Percentiles rank a stretch among this genome's conserved stretches.
Conservation (phyloP, 192 early-diverging fungal genomes). For the Podochytrium sp. region DNA sequence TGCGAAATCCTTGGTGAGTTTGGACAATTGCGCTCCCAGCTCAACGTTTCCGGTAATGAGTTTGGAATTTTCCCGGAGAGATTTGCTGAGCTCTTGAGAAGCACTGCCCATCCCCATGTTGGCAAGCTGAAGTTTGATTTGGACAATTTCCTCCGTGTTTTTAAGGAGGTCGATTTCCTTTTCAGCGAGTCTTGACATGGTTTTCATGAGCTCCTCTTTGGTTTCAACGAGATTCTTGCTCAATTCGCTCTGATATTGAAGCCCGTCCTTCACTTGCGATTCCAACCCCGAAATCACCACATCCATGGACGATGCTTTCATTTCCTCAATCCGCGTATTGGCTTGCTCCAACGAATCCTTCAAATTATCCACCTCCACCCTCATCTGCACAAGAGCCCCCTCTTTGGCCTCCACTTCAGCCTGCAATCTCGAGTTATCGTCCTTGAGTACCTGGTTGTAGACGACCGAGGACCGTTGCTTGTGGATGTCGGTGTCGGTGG, state of each 20-base stretch:
- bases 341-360: neutral
- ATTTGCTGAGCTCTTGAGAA: neutral
- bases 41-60: constrained; percentile 23
- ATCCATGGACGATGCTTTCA: neutral
- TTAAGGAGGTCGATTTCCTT: neutral
- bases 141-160: neutral
- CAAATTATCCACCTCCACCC: constrained; percentile 8
- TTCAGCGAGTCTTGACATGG: constrained; percentile 5
- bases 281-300: neutral
- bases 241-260: neutral
- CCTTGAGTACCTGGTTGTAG: neutral
- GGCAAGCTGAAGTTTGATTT: neutral
- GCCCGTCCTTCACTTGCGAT: neutral
- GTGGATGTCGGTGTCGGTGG: neutral
- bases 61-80: constrained; percentile 19
- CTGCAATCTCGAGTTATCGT: neutral
- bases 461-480: neutral
- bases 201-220: constrained; percentile 19
- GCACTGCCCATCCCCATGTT: neutral
- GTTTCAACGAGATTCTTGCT: neutral
- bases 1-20: constrained; percentile 12
- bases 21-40: constrained; percentile 24
- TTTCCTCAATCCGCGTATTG: neutral
- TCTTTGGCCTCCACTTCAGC: neutral
- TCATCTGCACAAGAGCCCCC: neutral